phyloP scores from a whole-genome alignment of 2,329 filamentous ascomycete genomes.

The Aspergillus brasiliensis region DNA sequence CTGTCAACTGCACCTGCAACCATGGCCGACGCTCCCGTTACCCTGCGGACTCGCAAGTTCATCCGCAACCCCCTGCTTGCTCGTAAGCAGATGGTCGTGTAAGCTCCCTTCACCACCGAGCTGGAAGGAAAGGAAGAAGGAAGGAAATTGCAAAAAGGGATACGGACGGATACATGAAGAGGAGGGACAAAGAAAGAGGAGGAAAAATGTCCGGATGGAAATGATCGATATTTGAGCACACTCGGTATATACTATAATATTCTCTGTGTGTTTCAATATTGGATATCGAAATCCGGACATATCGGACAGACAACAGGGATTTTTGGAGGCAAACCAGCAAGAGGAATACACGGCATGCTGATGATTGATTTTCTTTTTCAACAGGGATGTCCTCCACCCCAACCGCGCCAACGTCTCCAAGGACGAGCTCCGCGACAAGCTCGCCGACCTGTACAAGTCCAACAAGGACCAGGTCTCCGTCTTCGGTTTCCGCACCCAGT shows the following conservation, averaged over 20 bases:
- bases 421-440: slow-evolving; percentile 95
- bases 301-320: neutral
- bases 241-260: neutral
- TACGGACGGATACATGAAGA: slow-evolving; percentile 5
- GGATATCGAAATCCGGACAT: neutral
- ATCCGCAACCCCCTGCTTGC: slow-evolving; percentile 99
- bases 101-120: slow-evolving; percentile 53
- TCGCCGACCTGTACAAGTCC: slow-evolving; percentile 95
- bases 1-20: slow-evolving; percentile 56
- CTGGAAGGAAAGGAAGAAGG: neutral
- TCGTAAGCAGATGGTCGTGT: slow-evolving; percentile 99
- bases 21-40: slow-evolving; percentile 83
- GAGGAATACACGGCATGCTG: neutral
- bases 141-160: neutral
- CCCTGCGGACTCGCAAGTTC: slow-evolving; percentile 99
- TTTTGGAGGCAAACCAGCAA: neutral
- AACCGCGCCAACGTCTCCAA: slow-evolving; percentile 98
- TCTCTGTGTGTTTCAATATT: neutral
- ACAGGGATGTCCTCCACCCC: slow-evolving; percentile 98
- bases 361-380: slow-evolving; percentile 13
- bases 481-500: slow-evolving; percentile 98
- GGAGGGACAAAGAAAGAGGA: neutral
- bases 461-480: slow-evolving; percentile 96
- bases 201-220: neutral
- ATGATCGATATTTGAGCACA: neutral